These are phyloP conservation scores for Microstegium vimineum DNA, from an alignment of 176 grass and related monocot genomes.

Conservation along the genomic window DNA sequence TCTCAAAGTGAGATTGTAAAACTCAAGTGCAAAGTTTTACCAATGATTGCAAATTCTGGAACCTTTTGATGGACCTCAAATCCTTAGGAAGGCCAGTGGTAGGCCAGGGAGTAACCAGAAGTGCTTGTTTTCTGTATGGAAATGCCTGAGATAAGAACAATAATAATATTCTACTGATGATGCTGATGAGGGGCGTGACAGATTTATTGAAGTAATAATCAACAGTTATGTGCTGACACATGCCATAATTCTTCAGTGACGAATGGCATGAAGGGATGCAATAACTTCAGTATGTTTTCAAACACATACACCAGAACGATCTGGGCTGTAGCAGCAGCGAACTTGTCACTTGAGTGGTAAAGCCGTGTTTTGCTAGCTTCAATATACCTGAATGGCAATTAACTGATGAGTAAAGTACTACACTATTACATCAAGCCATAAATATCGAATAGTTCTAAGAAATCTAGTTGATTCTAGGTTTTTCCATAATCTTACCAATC, in stretches of 20 bases:
- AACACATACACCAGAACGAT: conserved; percentile 87
- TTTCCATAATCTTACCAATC: conserved; percentile 71
- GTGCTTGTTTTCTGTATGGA: conserved; percentile 73
- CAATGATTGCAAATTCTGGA: conserved; percentile 95
- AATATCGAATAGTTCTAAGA: not conserved
- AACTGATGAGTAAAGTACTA: not conserved
- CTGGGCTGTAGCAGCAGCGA: conserved; percentile 52
- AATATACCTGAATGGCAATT: conserved; percentile 71
- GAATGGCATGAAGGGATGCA: conserved; percentile 98
- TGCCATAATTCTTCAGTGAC: conserved; percentile 99
- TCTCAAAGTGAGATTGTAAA: not conserved
- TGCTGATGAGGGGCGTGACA: not conserved
- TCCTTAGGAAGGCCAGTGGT: conserved; percentile 70
- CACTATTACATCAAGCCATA: not conserved
- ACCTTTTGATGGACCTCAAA: conserved; percentile 76
- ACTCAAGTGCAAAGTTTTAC: conserved; percentile 44
- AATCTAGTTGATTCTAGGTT: conserved; percentile 11
- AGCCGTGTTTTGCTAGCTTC: conserved; percentile 96
- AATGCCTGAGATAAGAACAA: conserved; percentile 61
- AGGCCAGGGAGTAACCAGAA: conserved; percentile 84
- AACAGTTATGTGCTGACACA: conserved; percentile 40
- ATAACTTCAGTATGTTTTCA: conserved; percentile 90
- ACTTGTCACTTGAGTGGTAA: conserved; percentile 67
- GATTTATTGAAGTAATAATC: not conserved
- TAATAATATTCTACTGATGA: conserved; percentile 17